Evolutionary conservation across 2,329 filamentous ascomycete species (phyloP).

Genomic region (Penicillium sp.): DNA sequence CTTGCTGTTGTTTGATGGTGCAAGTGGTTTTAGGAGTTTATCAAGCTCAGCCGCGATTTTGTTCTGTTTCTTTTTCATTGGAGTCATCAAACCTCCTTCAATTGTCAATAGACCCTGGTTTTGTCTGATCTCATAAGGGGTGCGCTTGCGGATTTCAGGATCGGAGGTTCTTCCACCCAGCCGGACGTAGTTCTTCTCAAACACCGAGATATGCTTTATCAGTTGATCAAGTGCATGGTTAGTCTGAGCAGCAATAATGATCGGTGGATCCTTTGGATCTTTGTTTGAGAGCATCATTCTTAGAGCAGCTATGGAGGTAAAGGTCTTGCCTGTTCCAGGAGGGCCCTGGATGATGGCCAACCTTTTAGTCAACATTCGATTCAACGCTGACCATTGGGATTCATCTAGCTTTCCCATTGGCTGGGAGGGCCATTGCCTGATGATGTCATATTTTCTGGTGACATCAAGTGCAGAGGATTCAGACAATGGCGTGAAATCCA

Average conservation of each 20-base stretch:
- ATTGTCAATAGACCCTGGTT: conserved; percentile 33
- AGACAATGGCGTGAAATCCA: conserved; percentile 52
- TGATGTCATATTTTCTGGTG: conserved; percentile 48
- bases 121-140: conserved; percentile 61
- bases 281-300: conserved; percentile 63
- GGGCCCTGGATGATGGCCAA: conserved; percentile 81
- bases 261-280: conserved; percentile 57
- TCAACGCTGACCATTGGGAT: conserved; percentile 68
- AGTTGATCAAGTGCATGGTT: conserved; percentile 90
- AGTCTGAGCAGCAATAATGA: conserved; percentile 80
- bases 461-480: conserved; percentile 33
- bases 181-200: conserved; percentile 62
- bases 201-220: conserved; percentile 60
- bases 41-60: conserved; percentile 43
- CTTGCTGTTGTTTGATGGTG: conserved; percentile 30
- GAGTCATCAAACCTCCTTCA: conserved; percentile 40
- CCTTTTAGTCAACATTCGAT: conserved; percentile 67
- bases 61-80: conserved; percentile 44
- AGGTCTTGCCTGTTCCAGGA: conserved; percentile 77
- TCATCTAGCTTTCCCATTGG: conserved; percentile 57
- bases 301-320: conserved; percentile 71
- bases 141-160: conserved; percentile 62
- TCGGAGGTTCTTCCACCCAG: conserved; percentile 70
- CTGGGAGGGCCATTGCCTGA: conserved; percentile 53
- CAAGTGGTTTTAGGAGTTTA: conserved; percentile 46